Base-by-base conservation (phyloP, 2,329 filamentous ascomycete genomes). In the Colletotrichum cereale region DNA sequence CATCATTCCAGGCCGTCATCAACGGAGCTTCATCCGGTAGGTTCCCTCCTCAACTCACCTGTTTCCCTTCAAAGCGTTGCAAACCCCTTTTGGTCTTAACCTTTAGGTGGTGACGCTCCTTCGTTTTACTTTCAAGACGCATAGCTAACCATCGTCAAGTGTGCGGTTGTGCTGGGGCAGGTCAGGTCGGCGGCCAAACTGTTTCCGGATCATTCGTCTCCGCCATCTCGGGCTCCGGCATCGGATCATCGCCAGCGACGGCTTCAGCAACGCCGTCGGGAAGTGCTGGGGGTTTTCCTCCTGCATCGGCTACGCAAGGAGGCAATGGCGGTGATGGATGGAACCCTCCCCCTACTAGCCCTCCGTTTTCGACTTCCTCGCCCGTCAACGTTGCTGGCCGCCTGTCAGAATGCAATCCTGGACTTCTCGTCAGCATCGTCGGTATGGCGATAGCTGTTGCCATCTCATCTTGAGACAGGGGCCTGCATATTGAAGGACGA, bases 1-100 rank as follows among this genome's bases (percentile, higher is more conserved):
- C 67, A 3, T 74, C 75, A 2, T 67, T 79, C 29, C 73, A 72
- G 18, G 76, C 72, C 29, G 76, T 80, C 6, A 77, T 79, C 47
- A 67, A 68, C 16, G 79, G 78, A 11, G 78, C 78, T 3, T 69
- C 71, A 3, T 62, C 71, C 2, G 71, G 71, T 71, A 47, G 36
- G 63, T 60, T 21, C 8, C 21, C n/a, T 44, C n/a, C n/a, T 44
- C n/a, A 1, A 29, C 11, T n/a, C 29, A 38, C 2, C 16, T 38
- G 11, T 11, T 65, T 31, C 0, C 3, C 0, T 36, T 1, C 4
- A 1, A 16, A 26, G 21, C 34, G 2, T 24, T 11, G 5, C 24
- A 6, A 6, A 5, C 1, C 2, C 1, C 2, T 16, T 5, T 5
- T 12, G 16, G 0, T 8, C 14, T 21, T 62, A 5, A 4, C 10